Percentiles rank a stretch among this genome's conserved stretches.
Evolutionary conservation across 1,284 basidiomycete genomes (phyloP).

Genomic region (Porogramme epimiltina): DNA sequence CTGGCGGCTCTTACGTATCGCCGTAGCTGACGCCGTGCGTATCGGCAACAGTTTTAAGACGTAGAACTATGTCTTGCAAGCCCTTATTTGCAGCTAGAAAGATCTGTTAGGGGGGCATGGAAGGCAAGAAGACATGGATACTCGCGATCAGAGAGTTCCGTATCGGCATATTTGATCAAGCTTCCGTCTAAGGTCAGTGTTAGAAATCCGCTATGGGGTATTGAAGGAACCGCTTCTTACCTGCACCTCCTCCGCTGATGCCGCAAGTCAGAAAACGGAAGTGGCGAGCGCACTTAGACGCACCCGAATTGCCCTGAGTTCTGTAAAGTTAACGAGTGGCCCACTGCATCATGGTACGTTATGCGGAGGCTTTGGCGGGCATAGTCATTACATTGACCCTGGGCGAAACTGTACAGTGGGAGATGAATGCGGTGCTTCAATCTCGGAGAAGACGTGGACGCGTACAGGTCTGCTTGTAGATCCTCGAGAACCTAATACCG

Average conservation of each 20-base stretch:
- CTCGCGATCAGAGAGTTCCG: conserved; percentile 27
- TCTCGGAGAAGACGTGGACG: too few species aligned
- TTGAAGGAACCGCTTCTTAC: conserved; percentile 23
- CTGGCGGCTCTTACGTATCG: conserved; percentile 28
- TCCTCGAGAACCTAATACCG: too few species aligned
- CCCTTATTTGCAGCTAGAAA: conserved; percentile 33
- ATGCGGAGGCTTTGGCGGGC: conserved; percentile 1
- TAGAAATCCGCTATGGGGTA: neutral
- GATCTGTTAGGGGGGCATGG: too few species aligned
- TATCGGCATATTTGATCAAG: conserved; percentile 27
- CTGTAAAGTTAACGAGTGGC: conserved; percentile 24
- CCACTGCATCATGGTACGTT: conserved; percentile 29
- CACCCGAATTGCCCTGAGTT: conserved; percentile 25
- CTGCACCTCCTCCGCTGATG: conserved; percentile 23
- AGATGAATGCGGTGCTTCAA: too few species aligned
- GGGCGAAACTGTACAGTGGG: conserved; percentile 24
- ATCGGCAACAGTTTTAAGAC: conserved; percentile 27
- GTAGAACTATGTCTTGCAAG: conserved; percentile 33
- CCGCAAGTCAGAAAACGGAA: neutral
- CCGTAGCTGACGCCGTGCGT: conserved; percentile 31
- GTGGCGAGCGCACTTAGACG: conserved; percentile 5
- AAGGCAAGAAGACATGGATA: too few species aligned
- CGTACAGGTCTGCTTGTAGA: too few species aligned
- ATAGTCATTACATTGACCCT: conserved; percentile 21
- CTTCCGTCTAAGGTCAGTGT: conserved; percentile 24